phyloP scores from a whole-genome alignment of 345 rosid species.

The Aurinia saxatilis region DNA sequence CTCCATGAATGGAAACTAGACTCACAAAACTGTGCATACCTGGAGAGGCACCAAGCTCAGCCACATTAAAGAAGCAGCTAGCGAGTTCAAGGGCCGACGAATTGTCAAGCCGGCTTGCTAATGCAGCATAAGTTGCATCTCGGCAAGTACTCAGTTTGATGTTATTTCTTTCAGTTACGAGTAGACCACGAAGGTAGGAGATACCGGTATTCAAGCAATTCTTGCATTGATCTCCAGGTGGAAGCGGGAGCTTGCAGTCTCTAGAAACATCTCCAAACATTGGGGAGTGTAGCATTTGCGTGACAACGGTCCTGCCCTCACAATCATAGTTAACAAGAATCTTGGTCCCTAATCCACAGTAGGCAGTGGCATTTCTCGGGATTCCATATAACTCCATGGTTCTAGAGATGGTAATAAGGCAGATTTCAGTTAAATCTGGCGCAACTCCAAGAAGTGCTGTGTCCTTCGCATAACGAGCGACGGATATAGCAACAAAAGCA shows the following conservation, averaged over 20 bases:
- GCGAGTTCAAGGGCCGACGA: conserved; percentile 56
- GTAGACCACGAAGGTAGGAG: conserved; percentile 48
- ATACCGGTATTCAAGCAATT: conserved; percentile 79
- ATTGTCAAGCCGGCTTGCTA: conserved; percentile 66
- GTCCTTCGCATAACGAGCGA: conserved; percentile 66
- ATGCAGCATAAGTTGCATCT: conserved; percentile 76
- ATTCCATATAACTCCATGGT: conserved; percentile 76
- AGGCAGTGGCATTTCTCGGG: conserved; percentile 63
- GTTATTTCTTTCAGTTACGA: conserved; percentile 49
- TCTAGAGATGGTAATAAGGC: conserved; percentile 56
- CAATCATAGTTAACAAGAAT: conserved; percentile 73
- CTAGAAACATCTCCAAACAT: conserved; percentile 49
- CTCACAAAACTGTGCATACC: conserved; percentile 32
- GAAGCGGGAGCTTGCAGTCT: conserved; percentile 56
- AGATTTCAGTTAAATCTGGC: conserved; percentile 40
- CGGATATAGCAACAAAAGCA: conserved; percentile 67
- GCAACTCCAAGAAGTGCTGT: conserved; percentile 67
- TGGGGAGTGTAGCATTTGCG: conserved; percentile 70
- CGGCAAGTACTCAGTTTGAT: conserved; percentile 77
- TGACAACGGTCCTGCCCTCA: conserved; percentile 58
- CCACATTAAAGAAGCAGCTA: conserved; percentile 79
- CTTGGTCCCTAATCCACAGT: conserved; percentile 86
- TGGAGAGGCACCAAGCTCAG: conserved; percentile 46
- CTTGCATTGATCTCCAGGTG: conserved; percentile 47
- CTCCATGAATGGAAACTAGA: neutral